phyloP scores from a whole-genome alignment of 2,329 filamentous ascomycete species.

The Endocalyx cinctus region DNA sequence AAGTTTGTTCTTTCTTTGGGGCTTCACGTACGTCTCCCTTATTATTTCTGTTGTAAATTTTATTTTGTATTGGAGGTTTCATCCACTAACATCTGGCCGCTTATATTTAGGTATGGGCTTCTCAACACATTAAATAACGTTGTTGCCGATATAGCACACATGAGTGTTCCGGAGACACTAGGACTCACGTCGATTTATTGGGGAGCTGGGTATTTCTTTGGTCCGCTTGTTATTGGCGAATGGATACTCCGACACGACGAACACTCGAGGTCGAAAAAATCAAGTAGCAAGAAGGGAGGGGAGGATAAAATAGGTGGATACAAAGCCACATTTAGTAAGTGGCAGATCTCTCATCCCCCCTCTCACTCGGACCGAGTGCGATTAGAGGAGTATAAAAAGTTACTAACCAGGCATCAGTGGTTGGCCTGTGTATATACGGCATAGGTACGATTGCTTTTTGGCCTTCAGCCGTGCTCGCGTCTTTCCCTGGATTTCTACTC shows the following conservation, averaged over 20 bases:
- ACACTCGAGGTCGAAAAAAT: slow-evolving; percentile 44
- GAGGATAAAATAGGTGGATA: slow-evolving; percentile 57
- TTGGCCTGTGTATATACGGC: slow-evolving; percentile 70
- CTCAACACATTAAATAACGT: slow-evolving; percentile 75
- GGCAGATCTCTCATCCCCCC: neutral
- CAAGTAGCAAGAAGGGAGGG: slow-evolving; percentile 29
- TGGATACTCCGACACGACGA: slow-evolving; percentile 67
- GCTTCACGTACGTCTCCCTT: too few relatives aligned
- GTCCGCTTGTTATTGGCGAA: slow-evolving; percentile 64
- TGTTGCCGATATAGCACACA: slow-evolving; percentile 58
- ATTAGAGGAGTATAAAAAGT: too few relatives aligned
- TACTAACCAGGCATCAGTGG: slow-evolving; percentile 32
- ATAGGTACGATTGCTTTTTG: slow-evolving; percentile 80
- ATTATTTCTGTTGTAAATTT: too few relatives aligned
- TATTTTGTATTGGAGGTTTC: too few relatives aligned
- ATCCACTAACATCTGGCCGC: too few relatives aligned
- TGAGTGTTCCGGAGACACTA: slow-evolving; percentile 58
- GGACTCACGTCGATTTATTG: slow-evolving; percentile 69
- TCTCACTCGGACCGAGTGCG: too few relatives aligned
- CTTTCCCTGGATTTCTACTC: slow-evolving; percentile 74
- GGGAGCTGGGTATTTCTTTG: slow-evolving; percentile 64
- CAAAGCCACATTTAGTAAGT: slow-evolving; percentile 65
- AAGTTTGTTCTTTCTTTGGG: slow-evolving; percentile 83
- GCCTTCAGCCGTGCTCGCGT: slow-evolving; percentile 70
- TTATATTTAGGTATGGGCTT: slow-evolving; percentile 81